Evolutionary conservation across 2,329 filamentous ascomycete genomes (phyloP).

Genomic region (Xylaria sp.): DNA sequence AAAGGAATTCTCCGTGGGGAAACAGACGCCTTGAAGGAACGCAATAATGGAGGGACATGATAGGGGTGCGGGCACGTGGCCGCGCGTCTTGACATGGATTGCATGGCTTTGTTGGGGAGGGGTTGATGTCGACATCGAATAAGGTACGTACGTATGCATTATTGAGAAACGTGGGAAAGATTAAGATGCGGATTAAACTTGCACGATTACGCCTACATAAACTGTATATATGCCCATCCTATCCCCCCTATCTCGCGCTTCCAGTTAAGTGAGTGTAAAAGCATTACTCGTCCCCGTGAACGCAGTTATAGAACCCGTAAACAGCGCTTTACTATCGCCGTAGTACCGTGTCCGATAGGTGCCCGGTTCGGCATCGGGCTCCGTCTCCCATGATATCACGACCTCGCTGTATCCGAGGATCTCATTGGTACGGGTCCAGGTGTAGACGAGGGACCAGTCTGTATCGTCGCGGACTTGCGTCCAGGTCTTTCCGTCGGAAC

Average conservation of each 20-base stretch:
- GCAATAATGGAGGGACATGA: neutral
- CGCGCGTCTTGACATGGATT: neutral
- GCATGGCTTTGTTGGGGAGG: neutral
- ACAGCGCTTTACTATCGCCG: conserved; percentile 68
- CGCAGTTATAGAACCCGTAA: conserved; percentile 53
- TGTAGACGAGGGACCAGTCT: conserved; percentile 79
- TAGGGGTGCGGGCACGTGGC: neutral
- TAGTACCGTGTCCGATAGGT: conserved; percentile 77
- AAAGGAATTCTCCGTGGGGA: neutral
- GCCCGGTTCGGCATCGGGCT: conserved; percentile 53
- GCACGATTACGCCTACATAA: too few relatives aligned
- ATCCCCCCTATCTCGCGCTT: neutral
- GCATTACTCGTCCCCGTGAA: conserved; percentile 64
- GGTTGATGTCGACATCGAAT: neutral
- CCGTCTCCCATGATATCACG: conserved; percentile 73
- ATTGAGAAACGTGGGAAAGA: neutral
- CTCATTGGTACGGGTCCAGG: conserved; percentile 62
- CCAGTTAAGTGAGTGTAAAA: conserved; percentile 38
- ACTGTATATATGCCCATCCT: neutral
- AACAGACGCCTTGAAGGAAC: neutral
- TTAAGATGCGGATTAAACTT: too few relatives aligned
- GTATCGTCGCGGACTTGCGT: conserved; percentile 61
- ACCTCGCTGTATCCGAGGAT: conserved; percentile 57
- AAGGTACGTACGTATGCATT: too few relatives aligned
- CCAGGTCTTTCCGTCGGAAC: conserved; percentile 50